phyloP scores from a whole-genome alignment of 2,329 filamentous ascomycete genomes.

The Scedosporium dehoogii region DNA sequence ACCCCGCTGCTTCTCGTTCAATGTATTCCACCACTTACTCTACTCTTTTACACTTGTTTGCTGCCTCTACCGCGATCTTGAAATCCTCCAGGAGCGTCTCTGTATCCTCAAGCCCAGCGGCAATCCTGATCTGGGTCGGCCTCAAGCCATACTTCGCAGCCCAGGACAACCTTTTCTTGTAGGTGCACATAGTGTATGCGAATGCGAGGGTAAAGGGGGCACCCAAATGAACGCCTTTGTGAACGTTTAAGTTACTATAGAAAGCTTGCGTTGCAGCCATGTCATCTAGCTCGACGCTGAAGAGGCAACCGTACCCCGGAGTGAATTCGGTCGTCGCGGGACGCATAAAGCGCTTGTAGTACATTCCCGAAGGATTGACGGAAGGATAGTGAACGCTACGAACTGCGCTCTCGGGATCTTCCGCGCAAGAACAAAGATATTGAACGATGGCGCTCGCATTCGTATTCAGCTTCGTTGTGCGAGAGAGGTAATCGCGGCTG shows the following conservation, averaged over 20 bases:
- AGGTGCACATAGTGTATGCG: slow-evolving; percentile 34
- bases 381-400: slow-evolving; percentile 33
- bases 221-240: slow-evolving; percentile 42
- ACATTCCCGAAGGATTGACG: slow-evolving; percentile 19
- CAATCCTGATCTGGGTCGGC: slow-evolving; percentile 34
- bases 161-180: slow-evolving; percentile 23
- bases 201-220: slow-evolving; percentile 40
- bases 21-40: too few relatives aligned
- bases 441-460: slow-evolving; percentile 31
- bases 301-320: slow-evolving; percentile 45
- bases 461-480: slow-evolving; percentile 27
- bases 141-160: slow-evolving; percentile 26
- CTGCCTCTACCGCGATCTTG: slow-evolving; percentile 21
- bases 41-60: slow-evolving; percentile 5
- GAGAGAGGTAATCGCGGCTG: slow-evolving; percentile 30
- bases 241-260: slow-evolving; percentile 37
- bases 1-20: too few relatives aligned
- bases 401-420: slow-evolving; percentile 24
- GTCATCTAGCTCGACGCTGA: slow-evolving; percentile 39
- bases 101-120: slow-evolving; percentile 35
- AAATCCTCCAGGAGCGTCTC: slow-evolving; percentile 30
- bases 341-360: slow-evolving; percentile 25
- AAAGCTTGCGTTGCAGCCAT: slow-evolving; percentile 31
- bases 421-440: slow-evolving; percentile 23
- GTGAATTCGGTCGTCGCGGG: slow-evolving; percentile 31